A percentile compares a stretch with the other conserved stretches of the same genome.
Evolutionary conservation across 164 flowering plant species (phyloP).

Genomic region (Vitis vinifera): ASM3070453v1 NC_081818.1:23503001-23503500

Average conservation of each 20-base stretch:
- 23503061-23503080: slow-evolving; percentile 7
- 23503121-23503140: slow-evolving; percentile 23
- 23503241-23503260: neutral
- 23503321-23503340: slow-evolving; percentile 27
- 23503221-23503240: too few relatives aligned
- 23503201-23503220: neutral
- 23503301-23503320: slow-evolving; percentile 5
- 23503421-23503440: too few relatives aligned
- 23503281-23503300: slow-evolving; percentile 20
- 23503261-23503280: slow-evolving; percentile 17
- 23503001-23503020: slow-evolving; percentile 36
- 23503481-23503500: too few relatives aligned
- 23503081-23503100: slow-evolving; percentile 25
- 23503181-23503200: slow-evolving; percentile 6
- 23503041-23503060: slow-evolving; percentile 20
- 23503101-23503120: slow-evolving; percentile 37
- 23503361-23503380: neutral
- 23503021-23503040: slow-evolving; percentile 24
- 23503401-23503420: too few relatives aligned
- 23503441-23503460: too few relatives aligned
- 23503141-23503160: slow-evolving; percentile 21
- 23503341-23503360: slow-evolving; percentile 21
- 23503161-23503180: slow-evolving; percentile 35
- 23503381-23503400: too few relatives aligned
- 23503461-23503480: too few relatives aligned